Conservation (phyloP, 2,329 filamentous ascomycete species). For the Massarina eburnea region DNA sequence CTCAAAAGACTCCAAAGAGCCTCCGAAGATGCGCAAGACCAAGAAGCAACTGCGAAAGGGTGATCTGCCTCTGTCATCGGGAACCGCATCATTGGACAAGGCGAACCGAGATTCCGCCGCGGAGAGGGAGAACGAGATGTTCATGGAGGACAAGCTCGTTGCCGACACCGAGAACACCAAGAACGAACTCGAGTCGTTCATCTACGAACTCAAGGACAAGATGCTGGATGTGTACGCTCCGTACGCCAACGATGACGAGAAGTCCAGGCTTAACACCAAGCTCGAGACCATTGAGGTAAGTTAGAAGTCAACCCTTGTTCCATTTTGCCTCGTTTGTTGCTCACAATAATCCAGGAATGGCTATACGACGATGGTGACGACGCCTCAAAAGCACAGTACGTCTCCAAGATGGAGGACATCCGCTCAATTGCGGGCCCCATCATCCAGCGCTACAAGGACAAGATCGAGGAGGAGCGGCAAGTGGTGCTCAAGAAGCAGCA, state of each 20-base stretch:
- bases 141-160: constrained; percentile 97
- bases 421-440: constrained; percentile 87
- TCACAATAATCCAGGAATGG: constrained; percentile 73
- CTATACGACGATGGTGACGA: constrained; percentile 97
- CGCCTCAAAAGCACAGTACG: constrained; percentile 87
- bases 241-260: constrained; percentile 89
- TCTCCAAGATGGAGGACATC: constrained; percentile 95
- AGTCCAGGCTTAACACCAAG: constrained; percentile 80
- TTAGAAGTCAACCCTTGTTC: not conserved
- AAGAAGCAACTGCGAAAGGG: constrained; percentile 99
- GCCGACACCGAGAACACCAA: constrained; percentile 99
- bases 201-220: constrained; percentile 96
- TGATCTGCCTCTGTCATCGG: constrained; percentile 83
- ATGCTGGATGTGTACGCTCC: constrained; percentile 88
- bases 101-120: constrained; percentile 64
- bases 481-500: constrained; percentile 69
- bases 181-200: constrained; percentile 97
- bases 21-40: constrained; percentile 88
- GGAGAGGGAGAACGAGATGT: constrained; percentile 88
- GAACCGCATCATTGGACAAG: constrained; percentile 77
- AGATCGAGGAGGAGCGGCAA: constrained; percentile 83
- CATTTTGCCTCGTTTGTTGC: not conserved
- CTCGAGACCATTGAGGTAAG: constrained; percentile 84
- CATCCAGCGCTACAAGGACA: constrained; percentile 92
- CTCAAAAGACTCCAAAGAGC: constrained; percentile 42